These are phyloP conservation scores for Cryptococcus wingfieldii DNA, from an alignment of 1,284 basidiomycete species.

Conservation along the genomic window DNA sequence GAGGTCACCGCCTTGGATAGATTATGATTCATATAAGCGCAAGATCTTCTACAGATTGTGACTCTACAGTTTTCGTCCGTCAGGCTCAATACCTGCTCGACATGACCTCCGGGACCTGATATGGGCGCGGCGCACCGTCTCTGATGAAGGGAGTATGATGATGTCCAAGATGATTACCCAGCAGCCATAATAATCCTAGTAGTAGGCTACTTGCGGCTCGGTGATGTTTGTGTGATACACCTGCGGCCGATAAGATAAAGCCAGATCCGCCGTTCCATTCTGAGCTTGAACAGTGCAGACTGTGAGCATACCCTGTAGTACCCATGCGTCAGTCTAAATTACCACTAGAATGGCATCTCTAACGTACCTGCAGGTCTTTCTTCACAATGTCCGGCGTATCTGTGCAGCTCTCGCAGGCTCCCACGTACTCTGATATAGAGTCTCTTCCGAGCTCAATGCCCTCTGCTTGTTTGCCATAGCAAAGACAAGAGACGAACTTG, in stretches of 20 bases:
- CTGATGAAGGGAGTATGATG: too few relatives aligned
- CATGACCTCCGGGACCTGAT: too few relatives aligned
- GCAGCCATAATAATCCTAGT: background rate
- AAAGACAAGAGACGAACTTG: background rate
- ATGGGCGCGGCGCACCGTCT: too few relatives aligned
- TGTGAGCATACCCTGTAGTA: slow-evolving; percentile 17
- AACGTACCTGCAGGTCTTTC: background rate
- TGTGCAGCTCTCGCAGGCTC: background rate
- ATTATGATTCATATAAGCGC: too few relatives aligned
- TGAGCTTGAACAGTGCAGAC: slow-evolving; percentile 28
- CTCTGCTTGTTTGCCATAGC: background rate
- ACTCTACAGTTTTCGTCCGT: too few relatives aligned
- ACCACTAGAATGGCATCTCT: background rate
- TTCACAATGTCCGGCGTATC: background rate
- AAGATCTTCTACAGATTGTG: too few relatives aligned
- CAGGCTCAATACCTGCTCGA: too few relatives aligned
- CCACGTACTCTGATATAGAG: background rate
- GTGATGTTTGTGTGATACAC: slow-evolving; percentile 18
- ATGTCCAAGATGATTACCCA: background rate
- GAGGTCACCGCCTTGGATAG: too few relatives aligned
- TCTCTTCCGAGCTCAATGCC: background rate
- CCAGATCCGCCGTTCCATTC: slow-evolving; percentile 34
- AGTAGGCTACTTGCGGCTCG: background rate
- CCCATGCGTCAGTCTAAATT: background rate
- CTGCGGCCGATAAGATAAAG: slow-evolving; percentile 24